Evolutionary conservation across 1,284 basidiomycete genomes (phyloP), one percentile per base, ranked within the genome.

Genomic region (Boletus albobrunnescens): DNA sequence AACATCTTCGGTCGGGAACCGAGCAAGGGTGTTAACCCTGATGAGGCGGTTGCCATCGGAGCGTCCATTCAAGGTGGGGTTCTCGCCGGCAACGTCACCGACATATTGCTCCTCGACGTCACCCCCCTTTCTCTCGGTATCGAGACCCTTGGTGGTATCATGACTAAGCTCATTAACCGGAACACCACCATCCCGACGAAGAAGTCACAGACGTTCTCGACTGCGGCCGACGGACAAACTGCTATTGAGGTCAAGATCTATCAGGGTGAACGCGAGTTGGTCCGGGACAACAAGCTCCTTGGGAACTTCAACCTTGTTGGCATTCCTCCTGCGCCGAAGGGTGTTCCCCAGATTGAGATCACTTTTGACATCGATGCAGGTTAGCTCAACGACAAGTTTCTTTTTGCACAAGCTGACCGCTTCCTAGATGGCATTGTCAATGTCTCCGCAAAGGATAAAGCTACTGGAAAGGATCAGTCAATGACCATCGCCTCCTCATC

Each of bases 181-280:
- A 99, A 99, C 78, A 99, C 95, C 16, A 98, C 95, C 53, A 98
- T 98, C 72, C 95, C 95, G 17, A 98, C 94, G 65, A 99, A 98
- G 82, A 98, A 99, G 83, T 94, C 91, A 4, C 94, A 98, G 70
- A 88, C 89, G 47, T 99, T 98, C 81, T 98, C 95, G 17, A 99
- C 96, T 19, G 95, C 95, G 39, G 95, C 92, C 50, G 92, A 96
- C 59, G 86, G 92, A 54, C 96, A 95, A 75, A 95, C 87, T 28
- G 92, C 93, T 31, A 95, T 97, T 54, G 91, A 95, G 71, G 92
- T 97, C 71, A 95, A 96, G 82, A 91, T 97, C 61, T 97, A 84
- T 79, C 93, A 98, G 74, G 95, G 95, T 65, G 96, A 98, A 77
- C 93, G 95, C 78, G 94, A 97, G 71, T 84, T 98, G 57, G 91